Conservation (phyloP, 2,329 filamentous ascomycete species). For the Clonostachys sp. region DNA sequence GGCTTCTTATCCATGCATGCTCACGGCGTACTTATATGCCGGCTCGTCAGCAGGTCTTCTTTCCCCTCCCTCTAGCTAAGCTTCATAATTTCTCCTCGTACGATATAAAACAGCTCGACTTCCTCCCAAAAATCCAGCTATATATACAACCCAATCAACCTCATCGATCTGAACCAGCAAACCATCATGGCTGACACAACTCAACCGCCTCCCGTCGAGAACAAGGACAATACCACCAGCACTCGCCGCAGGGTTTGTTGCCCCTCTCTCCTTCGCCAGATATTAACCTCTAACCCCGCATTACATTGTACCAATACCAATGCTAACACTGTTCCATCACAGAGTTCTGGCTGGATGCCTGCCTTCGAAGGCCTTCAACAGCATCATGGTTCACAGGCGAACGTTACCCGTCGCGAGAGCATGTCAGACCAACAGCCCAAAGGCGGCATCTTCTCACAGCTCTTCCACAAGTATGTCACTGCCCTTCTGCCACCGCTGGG, state of each 20-base stretch:
- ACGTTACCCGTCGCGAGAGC: slow-evolving; percentile 46
- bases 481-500: background rate
- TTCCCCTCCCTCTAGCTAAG: background rate
- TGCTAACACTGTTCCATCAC: slow-evolving; percentile 1
- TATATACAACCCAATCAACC: too few relatives aligned
- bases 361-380: slow-evolving; percentile 45
- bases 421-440: slow-evolving; percentile 47
- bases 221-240: slow-evolving; percentile 8
- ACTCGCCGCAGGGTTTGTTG: slow-evolving; percentile 20
- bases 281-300: background rate
- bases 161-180: too few relatives aligned
- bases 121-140: too few relatives aligned
- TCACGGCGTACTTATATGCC: too few relatives aligned
- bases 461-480: slow-evolving; percentile 51
- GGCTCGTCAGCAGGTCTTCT: too few relatives aligned
- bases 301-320: background rate
- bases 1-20: too few relatives aligned
- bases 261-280: background rate
- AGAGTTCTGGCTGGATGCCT: slow-evolving; percentile 41
- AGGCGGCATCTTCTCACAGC: slow-evolving; percentile 44
- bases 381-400: slow-evolving; percentile 42
- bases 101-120: background rate
- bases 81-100: too few relatives aligned
- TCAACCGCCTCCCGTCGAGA: slow-evolving; percentile 7
- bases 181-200: slow-evolving; percentile 20